These are phyloP conservation scores for Boletus eberwhitei DNA, from an alignment of 768 basidiomycete species.

Conservation along the genomic window DNA sequence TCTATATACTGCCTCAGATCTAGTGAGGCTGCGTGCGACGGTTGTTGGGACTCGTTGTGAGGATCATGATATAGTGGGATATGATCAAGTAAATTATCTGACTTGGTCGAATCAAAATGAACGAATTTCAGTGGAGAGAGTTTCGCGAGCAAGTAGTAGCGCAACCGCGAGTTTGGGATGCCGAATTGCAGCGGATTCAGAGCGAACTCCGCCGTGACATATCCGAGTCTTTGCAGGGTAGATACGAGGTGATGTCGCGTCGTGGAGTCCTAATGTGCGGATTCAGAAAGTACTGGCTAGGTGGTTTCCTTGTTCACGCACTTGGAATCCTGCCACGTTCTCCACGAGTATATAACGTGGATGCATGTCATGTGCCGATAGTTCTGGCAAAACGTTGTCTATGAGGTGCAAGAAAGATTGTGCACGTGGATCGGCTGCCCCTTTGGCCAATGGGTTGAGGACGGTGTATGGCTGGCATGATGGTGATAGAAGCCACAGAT, in stretches of 20 bases:
- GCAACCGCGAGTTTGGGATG: slow-evolving; percentile 76
- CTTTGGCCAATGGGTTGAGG: slow-evolving; percentile 69
- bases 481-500: slow-evolving; percentile 77
- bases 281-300: slow-evolving; percentile 4
- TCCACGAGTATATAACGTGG: slow-evolving; percentile 68
- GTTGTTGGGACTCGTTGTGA: background rate
- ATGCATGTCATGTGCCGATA: slow-evolving; percentile 42
- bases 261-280: slow-evolving; percentile 51
- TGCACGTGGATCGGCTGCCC: slow-evolving; percentile 69
- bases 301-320: slow-evolving; percentile 27
- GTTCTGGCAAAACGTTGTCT: slow-evolving; percentile 55
- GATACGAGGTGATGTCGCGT: slow-evolving; percentile 57
- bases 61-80: slow-evolving; percentile 50
- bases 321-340: slow-evolving; percentile 85
- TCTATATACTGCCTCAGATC: slow-evolving; percentile 15
- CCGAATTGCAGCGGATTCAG: slow-evolving; percentile 77
- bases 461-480: slow-evolving; percentile 85
- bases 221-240: slow-evolving; percentile 52
- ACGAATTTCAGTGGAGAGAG: slow-evolving; percentile 39
- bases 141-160: slow-evolving; percentile 78
- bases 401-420: slow-evolving; percentile 73
- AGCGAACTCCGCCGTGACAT: slow-evolving; percentile 56
- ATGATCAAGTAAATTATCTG: slow-evolving; percentile 41
- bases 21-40: background rate
- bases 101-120: slow-evolving; percentile 12